Evolutionary conservation across 495 filamentous ascomycete genomes (phyloP), one percentile per base, ranked within the genome.

Genomic region (Penicillium goetzii): DNA sequence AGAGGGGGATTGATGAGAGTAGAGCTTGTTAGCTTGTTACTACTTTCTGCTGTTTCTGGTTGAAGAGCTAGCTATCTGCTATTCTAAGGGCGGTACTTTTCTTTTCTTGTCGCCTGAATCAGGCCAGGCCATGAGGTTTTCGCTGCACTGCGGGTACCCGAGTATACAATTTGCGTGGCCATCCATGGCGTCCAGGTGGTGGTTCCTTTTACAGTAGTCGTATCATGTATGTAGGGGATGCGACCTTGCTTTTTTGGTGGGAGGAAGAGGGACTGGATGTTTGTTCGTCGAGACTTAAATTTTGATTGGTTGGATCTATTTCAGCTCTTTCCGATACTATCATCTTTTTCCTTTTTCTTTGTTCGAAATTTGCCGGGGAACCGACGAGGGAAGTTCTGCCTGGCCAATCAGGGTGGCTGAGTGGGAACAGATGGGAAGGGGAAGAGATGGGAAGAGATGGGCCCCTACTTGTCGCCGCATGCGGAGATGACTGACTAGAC

Each of bases 401-500:
- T 33, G 47, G 34, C 64, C 63, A 66, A 69, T 64, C 53, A 59
- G 5, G 40, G 23, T 5, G 10, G 11, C 38, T 10, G 15, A n/a
- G n/a, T n/a, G n/a, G n/a, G n/a, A n/a, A n/a, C n/a, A n/a, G n/a
- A n/a, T n/a, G n/a, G n/a, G n/a, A n/a, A n/a, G n/a, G n/a, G n/a
- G n/a, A n/a, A n/a, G n/a, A n/a, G n/a, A n/a, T n/a, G n/a, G n/a
- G n/a, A 43, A 15, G 26, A 50, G 34, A 10, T 2, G 34, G 36
- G 14, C 14, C 34, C 63, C 70, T 75, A 72, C 74, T 58, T 61
- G 49, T 74, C 72, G 71, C 76, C 77, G 77, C 76, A 75, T 75
- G 67, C 77, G 74, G 77, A 71, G 30, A 36, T 11, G 8, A 12
- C 10, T 14, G 28, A 30, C 28, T 30, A 30, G 28, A 12, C 36